Evolutionary conservation across 441 rosid genomes (phyloP).

Genomic region (Pelargonium myrrhifolium): DNA sequence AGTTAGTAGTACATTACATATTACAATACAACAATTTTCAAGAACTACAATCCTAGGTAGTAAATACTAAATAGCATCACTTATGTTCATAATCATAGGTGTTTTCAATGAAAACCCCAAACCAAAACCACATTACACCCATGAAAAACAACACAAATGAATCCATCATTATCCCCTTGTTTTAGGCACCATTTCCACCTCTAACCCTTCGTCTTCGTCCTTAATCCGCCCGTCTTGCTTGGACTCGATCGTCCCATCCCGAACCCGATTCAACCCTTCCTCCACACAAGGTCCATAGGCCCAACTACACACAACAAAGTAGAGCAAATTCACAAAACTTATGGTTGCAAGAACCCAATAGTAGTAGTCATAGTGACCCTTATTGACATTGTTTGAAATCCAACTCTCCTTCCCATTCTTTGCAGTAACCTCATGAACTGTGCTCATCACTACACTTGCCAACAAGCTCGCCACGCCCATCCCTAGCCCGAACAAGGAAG

Average conservation of each 20-base stretch:
- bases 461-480: slow-evolving; percentile 69
- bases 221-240: neutral
- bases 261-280: slow-evolving; percentile 17
- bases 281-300: slow-evolving; percentile 49
- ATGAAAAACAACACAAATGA: slow-evolving; percentile 9
- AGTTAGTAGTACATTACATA: too few species aligned
- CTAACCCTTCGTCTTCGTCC: slow-evolving; percentile 25
- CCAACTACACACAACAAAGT: slow-evolving; percentile 59
- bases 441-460: slow-evolving; percentile 48
- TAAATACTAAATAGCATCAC: too few species aligned
- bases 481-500: slow-evolving; percentile 55
- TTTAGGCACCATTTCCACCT: slow-evolving; percentile 29
- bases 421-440: slow-evolving; percentile 32
- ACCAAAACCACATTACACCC: neutral
- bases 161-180: neutral
- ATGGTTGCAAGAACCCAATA: slow-evolving; percentile 63
- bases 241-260: slow-evolving; percentile 21
- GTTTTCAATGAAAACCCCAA: too few species aligned
- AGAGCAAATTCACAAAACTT: slow-evolving; percentile 52
- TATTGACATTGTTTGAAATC: slow-evolving; percentile 60
- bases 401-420: slow-evolving; percentile 48
- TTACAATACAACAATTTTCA: too few species aligned
- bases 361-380: slow-evolving; percentile 63
- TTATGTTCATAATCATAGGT: too few species aligned
- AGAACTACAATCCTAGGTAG: too few species aligned